Evolutionary conservation across 2,329 filamentous ascomycete genomes (phyloP), one percentile per base, ranked within the genome.

Genomic region (Penicillium digitatum): DNA sequence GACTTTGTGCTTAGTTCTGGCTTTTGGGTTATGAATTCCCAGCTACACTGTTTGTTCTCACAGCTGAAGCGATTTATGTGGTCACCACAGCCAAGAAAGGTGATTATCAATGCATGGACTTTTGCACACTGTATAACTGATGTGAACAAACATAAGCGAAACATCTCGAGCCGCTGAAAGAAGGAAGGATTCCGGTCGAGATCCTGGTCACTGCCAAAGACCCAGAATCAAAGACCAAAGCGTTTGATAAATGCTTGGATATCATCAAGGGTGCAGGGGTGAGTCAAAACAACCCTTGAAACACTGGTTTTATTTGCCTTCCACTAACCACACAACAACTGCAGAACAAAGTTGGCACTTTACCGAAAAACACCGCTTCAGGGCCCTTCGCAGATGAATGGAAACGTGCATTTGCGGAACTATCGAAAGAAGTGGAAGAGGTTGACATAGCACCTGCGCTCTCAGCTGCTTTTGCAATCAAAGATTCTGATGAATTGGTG

Each of bases 21-120:
- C 82, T 99, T 52, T 84, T 99, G 59, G 94, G 94, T 67, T 99
- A 99, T 80, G 94, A 99, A 74, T 99, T 99, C 70, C 94, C 94
- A 32, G 92, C 93, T 37, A 99, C 94, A 0, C 80, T 99, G 61
- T 90, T 99, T 80, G 82, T 99, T 49, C 86, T 99, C 72, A 97
- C 93, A 1, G 79, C 87, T 58, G 94, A 97, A 58, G 85, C 86
- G 44, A 81, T 97, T 66, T 95, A 94, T 76, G 87, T 97, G 56
- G 86, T 99, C 62, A 99, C 94, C 7, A 99, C 94, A 6, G 87
- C 90, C 56, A 99, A 99, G 78, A 99, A 99, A 85, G 93, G 91
- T 95, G 72, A 61, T 67, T 58, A 1, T 20, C 32, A n/a, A 20
- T 12, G 2, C 24, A 24, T 45, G 18, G 2, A 18, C 11, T 22